These are phyloP conservation scores for Thermoascus crustaceus DNA, from an alignment of 2,329 filamentous ascomycete species.

Conservation along the genomic window DNA sequence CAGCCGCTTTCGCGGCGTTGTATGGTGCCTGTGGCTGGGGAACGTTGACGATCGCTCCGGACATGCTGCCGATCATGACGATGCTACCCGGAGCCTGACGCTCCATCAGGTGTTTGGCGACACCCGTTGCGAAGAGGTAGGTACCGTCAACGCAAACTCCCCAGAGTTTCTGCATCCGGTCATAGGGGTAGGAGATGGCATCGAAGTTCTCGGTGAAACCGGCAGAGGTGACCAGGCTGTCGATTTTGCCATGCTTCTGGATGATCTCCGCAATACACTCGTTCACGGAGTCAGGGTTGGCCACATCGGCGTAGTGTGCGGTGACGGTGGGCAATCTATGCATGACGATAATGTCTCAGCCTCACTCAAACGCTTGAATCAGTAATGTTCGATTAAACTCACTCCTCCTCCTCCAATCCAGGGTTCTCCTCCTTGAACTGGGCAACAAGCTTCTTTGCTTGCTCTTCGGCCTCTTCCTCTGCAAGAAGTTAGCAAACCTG, in stretches of 20 bases:
- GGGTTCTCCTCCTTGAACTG: conserved; percentile 75
- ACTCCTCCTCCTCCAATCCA: conserved; percentile 58
- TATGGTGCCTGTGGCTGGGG: conserved; percentile 91
- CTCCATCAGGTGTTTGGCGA: conserved; percentile 83
- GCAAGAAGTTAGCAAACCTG: conserved; percentile 3
- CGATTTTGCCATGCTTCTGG: conserved; percentile 67
- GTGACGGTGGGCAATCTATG: conserved; percentile 69
- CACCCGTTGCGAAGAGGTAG: conserved; percentile 75
- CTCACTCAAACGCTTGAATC: neutral
- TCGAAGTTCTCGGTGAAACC: conserved; percentile 96
- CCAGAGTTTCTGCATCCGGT: conserved; percentile 89
- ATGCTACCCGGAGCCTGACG: conserved; percentile 73
- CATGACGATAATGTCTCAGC: conserved; percentile 2
- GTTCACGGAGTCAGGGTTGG: conserved; percentile 69
- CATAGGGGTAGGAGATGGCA: conserved; percentile 80
- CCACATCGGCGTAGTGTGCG: conserved; percentile 83
- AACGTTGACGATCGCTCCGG: conserved; percentile 85
- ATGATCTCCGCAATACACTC: conserved; percentile 63
- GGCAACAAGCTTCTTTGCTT: conserved; percentile 64
- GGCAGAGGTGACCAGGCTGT: conserved; percentile 89
- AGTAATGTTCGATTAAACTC: conserved; percentile 18
- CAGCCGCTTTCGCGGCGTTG: conserved; percentile 86
- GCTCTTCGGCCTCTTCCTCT: conserved; percentile 77
- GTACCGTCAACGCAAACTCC: conserved; percentile 89
- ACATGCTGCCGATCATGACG: conserved; percentile 95